Evolutionary conservation across 306 rosid species (phyloP).

Genomic region (Myrica gale): DNA sequence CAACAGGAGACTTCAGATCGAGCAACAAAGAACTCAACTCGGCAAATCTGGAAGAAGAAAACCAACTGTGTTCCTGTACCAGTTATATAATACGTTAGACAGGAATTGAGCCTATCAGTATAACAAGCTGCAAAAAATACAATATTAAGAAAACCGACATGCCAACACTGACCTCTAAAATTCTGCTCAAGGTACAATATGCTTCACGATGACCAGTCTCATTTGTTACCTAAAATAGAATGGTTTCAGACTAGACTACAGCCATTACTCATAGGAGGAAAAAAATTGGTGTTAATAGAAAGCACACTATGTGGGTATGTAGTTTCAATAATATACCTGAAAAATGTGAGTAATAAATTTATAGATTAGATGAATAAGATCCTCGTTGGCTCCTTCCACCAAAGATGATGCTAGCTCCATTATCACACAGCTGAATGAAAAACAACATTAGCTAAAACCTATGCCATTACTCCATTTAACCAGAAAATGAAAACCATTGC

Average conservation of each 20-base stretch:
- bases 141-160: neutral
- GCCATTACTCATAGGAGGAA: slow-evolving; percentile 14
- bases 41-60: slow-evolving; percentile 50
- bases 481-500: slow-evolving; percentile 1
- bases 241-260: slow-evolving; percentile 17
- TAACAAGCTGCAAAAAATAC: neutral
- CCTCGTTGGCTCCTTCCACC: slow-evolving; percentile 68
- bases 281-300: slow-evolving; percentile 1
- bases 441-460: slow-evolving; percentile 12
- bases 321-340: slow-evolving; percentile 51
- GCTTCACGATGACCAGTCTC: slow-evolving; percentile 56
- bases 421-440: slow-evolving; percentile 51
- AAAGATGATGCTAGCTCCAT: slow-evolving; percentile 77
- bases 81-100: slow-evolving; percentile 29
- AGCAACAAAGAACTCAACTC: slow-evolving; percentile 66
- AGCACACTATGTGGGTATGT: slow-evolving; percentile 6
- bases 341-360: slow-evolving; percentile 47
- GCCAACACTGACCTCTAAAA: slow-evolving; percentile 60
- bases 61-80: slow-evolving; percentile 67
- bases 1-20: slow-evolving; percentile 55
- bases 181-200: slow-evolving; percentile 65
- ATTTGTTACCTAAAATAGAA: slow-evolving; percentile 43
- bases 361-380: slow-evolving; percentile 68
- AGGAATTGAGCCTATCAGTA: slow-evolving; percentile 6
- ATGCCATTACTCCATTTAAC: slow-evolving; percentile 18